Evolutionary conservation across 306 rosid species (phyloP), one percentile per base, ranked within the genome.

Genomic region (Morella rubra): DNA sequence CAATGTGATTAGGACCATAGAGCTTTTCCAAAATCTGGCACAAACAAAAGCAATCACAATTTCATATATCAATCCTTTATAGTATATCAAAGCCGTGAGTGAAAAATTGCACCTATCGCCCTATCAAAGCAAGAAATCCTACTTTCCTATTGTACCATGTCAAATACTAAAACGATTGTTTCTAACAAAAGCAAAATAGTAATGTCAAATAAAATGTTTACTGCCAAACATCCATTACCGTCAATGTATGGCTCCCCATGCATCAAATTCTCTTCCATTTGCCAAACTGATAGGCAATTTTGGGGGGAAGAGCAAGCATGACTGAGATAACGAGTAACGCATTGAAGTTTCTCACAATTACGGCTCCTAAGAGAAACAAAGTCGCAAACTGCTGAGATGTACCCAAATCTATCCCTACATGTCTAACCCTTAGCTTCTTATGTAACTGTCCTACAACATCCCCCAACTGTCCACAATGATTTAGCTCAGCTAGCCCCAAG

Each of bases 1-100:
- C 97, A 52, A 93, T 88, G 82, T 93, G 97, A 79, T 87, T 86
- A 42, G 81, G 84, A 15, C 73, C 84, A 65, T 91, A 91, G 58
- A 93, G 87, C 89, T 90, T 90, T 82, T 90, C 90, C 85, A 93
- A 80, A 77, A 91, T 88, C 98, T 93, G 97, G 76, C 79, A 83
- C 20, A 12, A 64, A 6, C 44, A 67, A 66, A 71, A 77, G 71
- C 73, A 8, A 77, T 37, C 59, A 71, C 18, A 65, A 27, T 15
- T 18, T 75, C 62, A 49, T 72, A 72, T 41, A 55, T 64, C 53
- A 69, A 22, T 24, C 68, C 60, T 47, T 22, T 47, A 37, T 64
- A 58, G 27, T 58, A 40, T 46, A 37, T 37, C 42, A 14, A 40
- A 24, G 65, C 15, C n/a, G 65, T 65, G 42, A 69, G 49, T 69